phyloP scores from a whole-genome alignment of 768 basidiomycete species.

The Goffeauzyma gilvescens region DNA sequence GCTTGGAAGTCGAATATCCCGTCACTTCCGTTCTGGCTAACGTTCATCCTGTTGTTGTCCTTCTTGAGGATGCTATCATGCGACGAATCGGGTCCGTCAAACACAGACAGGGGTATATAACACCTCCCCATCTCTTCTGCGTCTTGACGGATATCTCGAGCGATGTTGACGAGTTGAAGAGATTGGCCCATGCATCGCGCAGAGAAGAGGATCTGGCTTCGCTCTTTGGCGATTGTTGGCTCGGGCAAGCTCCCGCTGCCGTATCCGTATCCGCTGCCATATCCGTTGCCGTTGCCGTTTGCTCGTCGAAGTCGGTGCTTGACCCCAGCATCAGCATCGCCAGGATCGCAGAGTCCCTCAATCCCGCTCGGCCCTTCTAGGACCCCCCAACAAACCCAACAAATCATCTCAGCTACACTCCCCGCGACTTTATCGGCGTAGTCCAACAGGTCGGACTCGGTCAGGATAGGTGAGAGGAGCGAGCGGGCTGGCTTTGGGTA shows the following conservation, averaged over 20 bases:
- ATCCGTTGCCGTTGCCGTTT: no score
- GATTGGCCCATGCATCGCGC: constrained; percentile 32
- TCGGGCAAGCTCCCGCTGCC: background rate
- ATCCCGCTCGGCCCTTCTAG: no score
- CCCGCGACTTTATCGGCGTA: constrained; percentile 34
- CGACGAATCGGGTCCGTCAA: constrained; percentile 10
- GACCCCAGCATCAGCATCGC: no score
- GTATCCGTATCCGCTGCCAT: no score
- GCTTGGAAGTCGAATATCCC: no score
- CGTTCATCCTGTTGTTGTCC: background rate
- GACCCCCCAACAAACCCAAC: constrained; percentile 29
- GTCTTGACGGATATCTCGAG: constrained; percentile 32
- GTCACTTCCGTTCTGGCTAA: background rate
- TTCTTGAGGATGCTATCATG: constrained; percentile 4
- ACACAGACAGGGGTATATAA: constrained; percentile 25
- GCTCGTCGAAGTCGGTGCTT: no score
- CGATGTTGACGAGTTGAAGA: constrained; percentile 34
- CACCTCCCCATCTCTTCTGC: constrained; percentile 19
- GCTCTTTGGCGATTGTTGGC: background rate
- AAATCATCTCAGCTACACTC: constrained; percentile 32
- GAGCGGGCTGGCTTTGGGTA: no score
- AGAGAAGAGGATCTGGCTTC: constrained; percentile 1
- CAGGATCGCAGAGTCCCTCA: no score
- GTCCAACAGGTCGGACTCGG: constrained; percentile 23
- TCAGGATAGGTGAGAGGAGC: constrained; percentile 24